Evolutionary conservation across 2,329 filamentous ascomycete genomes (phyloP).

Genomic region (Aspergillus sp.): DNA sequence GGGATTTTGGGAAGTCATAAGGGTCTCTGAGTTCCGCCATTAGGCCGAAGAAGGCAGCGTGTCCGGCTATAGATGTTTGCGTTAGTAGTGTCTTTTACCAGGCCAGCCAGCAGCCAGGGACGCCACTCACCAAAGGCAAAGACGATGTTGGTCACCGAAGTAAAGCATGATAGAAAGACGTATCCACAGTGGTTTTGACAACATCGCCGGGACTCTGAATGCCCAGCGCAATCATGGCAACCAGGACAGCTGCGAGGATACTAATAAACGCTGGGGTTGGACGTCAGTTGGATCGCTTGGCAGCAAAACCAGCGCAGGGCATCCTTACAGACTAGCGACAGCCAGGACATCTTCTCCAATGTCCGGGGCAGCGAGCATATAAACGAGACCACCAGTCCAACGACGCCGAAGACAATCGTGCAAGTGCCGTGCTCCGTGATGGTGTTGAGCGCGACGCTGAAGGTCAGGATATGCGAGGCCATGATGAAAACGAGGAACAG

Average conservation of each 20-base stretch:
- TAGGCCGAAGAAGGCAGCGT: conserved; percentile 60
- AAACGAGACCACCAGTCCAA: conserved; percentile 51
- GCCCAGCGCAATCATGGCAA: conserved; percentile 59
- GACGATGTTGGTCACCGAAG: conserved; percentile 58
- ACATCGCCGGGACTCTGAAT: conserved; percentile 36
- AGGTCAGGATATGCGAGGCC: conserved; percentile 62
- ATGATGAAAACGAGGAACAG: conserved; percentile 61
- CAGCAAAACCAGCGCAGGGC: neutral
- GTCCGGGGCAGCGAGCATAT: conserved; percentile 53
- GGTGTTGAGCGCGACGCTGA: conserved; percentile 58
- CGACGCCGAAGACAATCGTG: conserved; percentile 54
- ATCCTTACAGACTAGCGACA: conserved; percentile 46
- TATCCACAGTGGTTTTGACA: conserved; percentile 29
- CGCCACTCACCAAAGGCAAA: conserved; percentile 54
- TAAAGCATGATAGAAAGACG: conserved; percentile 48
- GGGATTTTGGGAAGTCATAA: conserved; percentile 51
- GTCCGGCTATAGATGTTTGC: conserved; percentile 40
- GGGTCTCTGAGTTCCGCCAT: conserved; percentile 56
- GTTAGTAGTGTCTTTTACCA: no score
- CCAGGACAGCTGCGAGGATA: conserved; percentile 53
- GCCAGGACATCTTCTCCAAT: conserved; percentile 51
- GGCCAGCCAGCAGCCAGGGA: conserved; percentile 39
- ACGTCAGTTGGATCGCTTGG: conserved; percentile 7
- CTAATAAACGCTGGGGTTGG: conserved; percentile 47
- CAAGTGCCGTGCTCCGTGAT: conserved; percentile 54